phyloP scores from a whole-genome alignment of 495 filamentous ascomycete genomes.

The Penicillium samsonianum region DNA sequence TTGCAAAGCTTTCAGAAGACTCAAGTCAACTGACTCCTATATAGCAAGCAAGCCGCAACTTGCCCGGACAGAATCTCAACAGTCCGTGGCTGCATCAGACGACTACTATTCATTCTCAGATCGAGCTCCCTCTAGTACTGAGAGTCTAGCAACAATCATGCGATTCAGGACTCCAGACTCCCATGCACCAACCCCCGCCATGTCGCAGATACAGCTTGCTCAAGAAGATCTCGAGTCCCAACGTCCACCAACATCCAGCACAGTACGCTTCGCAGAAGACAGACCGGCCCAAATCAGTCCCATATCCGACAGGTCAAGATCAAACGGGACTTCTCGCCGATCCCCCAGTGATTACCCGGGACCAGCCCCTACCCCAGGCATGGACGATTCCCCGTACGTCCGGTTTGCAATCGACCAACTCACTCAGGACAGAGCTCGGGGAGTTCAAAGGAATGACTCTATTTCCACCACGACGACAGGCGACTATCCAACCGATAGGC shows the following conservation, averaged over 20 bases:
- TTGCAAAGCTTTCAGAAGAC: constrained; percentile 1
- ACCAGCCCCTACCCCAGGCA: constrained; percentile 58
- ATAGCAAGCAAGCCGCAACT: constrained; percentile 57
- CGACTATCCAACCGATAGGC: constrained; percentile 50
- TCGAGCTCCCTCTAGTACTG: constrained; percentile 44
- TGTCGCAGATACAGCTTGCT: constrained; percentile 29
- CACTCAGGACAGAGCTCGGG: constrained; percentile 59
- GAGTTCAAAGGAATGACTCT: constrained; percentile 36
- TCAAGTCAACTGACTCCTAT: constrained; percentile 16
- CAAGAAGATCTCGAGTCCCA: constrained; percentile 24
- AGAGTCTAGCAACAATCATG: constrained; percentile 49
- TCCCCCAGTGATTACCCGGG: constrained; percentile 39
- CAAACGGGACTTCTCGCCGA: constrained; percentile 33
- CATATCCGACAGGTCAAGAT: constrained; percentile 25
- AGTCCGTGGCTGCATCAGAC: constrained; percentile 65
- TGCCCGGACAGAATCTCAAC: constrained; percentile 53
- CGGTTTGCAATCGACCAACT: constrained; percentile 73
- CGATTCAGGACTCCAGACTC: constrained; percentile 55
- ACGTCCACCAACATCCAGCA: constrained; percentile 31
- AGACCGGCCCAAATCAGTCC: constrained; percentile 32
- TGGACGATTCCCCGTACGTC: constrained; percentile 70
- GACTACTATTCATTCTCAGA: constrained; percentile 68
- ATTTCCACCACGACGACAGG: constrained; percentile 38
- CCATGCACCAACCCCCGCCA: constrained; percentile 35
- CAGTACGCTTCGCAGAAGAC: constrained; percentile 42